Conservation (phyloP, 192 early-diverging fungal genomes). For the Coemansia sp. region DNA sequence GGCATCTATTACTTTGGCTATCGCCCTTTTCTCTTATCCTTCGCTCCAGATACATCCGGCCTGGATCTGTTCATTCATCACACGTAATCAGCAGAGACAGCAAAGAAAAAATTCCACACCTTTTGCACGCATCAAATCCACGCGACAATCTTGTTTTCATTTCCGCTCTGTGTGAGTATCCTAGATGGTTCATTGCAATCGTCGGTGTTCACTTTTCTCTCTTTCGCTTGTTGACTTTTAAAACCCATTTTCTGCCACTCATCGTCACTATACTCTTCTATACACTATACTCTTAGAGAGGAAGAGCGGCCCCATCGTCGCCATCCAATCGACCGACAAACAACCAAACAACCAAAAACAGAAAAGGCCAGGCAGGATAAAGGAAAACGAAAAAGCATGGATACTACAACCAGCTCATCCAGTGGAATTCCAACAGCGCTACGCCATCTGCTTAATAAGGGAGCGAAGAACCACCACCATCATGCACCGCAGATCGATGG, state of each 20-base stretch:
- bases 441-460: constrained; percentile 44
- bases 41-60: background rate
- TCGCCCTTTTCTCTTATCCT: background rate
- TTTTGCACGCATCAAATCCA: background rate
- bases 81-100: background rate
- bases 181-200: background rate
- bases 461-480: constrained; percentile 18
- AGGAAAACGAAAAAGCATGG: constrained; percentile 19
- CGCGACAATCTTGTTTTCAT: background rate
- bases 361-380: background rate
- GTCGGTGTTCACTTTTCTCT: background rate
- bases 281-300: background rate
- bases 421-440: constrained; percentile 46
- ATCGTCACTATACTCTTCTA: background rate
- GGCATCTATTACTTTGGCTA: background rate
- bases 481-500: constrained; percentile 55
- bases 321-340: background rate
- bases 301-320: background rate
- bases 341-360: background rate
- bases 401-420: constrained; percentile 33
- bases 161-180: constrained; percentile 2
- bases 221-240: constrained; percentile 1
- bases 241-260: background rate
- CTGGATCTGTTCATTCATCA: background rate
- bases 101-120: constrained; percentile 1